Evolutionary conservation across 306 rosid genomes (phyloP).

Genomic region (Vachellia pachyceras): DNA sequence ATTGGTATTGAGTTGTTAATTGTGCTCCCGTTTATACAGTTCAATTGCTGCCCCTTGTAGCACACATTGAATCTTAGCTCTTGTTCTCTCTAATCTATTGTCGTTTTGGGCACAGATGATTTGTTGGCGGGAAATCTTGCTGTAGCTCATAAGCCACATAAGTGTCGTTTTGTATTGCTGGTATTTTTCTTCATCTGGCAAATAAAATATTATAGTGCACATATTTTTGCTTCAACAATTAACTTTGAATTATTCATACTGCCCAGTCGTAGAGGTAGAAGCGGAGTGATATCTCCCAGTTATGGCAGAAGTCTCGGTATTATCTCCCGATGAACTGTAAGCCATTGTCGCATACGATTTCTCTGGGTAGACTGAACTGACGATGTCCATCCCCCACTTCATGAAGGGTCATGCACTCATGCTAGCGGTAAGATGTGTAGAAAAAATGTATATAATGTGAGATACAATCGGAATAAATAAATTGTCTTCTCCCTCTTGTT

Average conservation of each 20-base stretch:
- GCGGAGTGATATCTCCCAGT: no score
- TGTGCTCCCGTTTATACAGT: not conserved
- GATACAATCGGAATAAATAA: no score
- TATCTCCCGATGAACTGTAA: no score
- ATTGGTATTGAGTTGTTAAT: no score
- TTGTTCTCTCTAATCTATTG: not conserved
- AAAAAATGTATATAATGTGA: no score
- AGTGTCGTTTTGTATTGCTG: no score
- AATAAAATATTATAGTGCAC: not conserved
- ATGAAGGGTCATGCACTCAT: no score
- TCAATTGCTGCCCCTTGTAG: not conserved
- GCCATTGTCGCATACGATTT: no score
- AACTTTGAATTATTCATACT: not conserved
- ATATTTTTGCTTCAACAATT: not conserved
- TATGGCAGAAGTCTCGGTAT: not conserved
- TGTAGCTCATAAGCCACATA: not conserved
- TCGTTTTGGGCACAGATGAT: not conserved
- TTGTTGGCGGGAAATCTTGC: not conserved
- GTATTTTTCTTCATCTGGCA: not conserved
- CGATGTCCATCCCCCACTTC: no score
- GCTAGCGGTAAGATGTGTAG: no score
- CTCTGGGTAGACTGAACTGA: no score
- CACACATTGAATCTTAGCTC: constrained; percentile 20
- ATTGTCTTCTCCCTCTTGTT: no score
- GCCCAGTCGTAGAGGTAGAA: not conserved